Base-by-base conservation (phyloP, 225 moss, liverwort and hornwort genomes). In the Marchantia polymorpha region DNA sequence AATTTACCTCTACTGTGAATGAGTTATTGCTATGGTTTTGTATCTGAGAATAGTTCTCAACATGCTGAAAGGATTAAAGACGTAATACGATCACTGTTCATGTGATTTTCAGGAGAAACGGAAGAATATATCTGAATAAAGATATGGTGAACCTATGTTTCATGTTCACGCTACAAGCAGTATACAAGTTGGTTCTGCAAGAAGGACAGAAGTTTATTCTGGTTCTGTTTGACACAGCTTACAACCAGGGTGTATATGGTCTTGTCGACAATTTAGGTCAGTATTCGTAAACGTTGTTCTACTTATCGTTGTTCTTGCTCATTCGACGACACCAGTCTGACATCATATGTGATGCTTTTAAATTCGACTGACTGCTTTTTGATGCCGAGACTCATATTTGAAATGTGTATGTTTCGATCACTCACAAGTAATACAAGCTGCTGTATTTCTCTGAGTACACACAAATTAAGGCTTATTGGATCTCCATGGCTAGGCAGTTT, bases 151-250 rank as follows among this genome's bases (percentile, higher is more conserved):
- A 89, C 82, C 81, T 99, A 70, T 91, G 93, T 77, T 90, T 89
- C 70, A 93, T 91, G 30, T 99, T 99, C 86, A 92, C 95, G 25
- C 88, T 99, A 78, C 99, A 99, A 80, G 91, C 99, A 53, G 80
- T 89, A 20, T 90, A 93, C 61, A 99, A 99, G 76, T 71, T 99
- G 87, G 89, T 93, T 56, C 76, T 99, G 81, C 95, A 99, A 88
- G 99, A 99, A 85, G 99, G 99, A 61, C 95, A 99, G 86, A 99
- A 99, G 84, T 83, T 99, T 81, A 92, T 99, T 56, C 89, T 99
- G 39, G 93, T 99, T 51, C 81, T 99, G 78, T 93, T 92, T 82
- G 99, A 99, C 85, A 93, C 99, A 59, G 75, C 95, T 50, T 95
- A 99, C 83, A 95, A 99, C 87, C 99, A 99, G 82, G 99, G 99